Evolutionary conservation across 108 stramenopile species (phyloP).

Genomic region (Seminavis robusta): DNA sequence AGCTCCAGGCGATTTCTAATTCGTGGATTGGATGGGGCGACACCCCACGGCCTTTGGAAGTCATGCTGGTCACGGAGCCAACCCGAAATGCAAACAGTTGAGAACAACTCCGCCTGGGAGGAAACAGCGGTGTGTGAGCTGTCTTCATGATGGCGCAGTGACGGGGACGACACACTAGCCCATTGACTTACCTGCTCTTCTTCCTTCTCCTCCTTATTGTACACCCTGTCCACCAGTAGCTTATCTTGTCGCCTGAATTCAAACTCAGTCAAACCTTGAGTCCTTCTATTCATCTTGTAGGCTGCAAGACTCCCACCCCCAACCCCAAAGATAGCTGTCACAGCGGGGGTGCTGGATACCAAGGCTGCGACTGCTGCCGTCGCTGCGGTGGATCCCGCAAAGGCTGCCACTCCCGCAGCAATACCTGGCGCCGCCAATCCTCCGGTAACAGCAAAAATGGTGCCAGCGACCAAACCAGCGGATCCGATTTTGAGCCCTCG

Average conservation of each 20-base stretch:
- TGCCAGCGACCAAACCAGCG: conserved; percentile 64
- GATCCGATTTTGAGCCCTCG: conserved; percentile 74
- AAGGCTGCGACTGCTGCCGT: conserved; percentile 67
- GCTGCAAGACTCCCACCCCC: conserved; percentile 81
- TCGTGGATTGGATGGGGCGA: conserved; percentile 62
- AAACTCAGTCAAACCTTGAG: conserved; percentile 82
- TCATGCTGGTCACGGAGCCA: conserved; percentile 79
- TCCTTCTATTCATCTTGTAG: conserved; percentile 80
- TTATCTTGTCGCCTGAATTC: conserved; percentile 54
- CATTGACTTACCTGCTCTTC: not conserved
- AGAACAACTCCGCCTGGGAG: conserved; percentile 79
- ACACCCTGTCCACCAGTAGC: conserved; percentile 8
- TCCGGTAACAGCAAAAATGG: conserved; percentile 70
- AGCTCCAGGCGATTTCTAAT: conserved; percentile 57
- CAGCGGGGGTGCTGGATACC: conserved; percentile 71
- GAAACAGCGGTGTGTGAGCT: no score
- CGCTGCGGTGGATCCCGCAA: conserved; percentile 66
- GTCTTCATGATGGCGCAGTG: no score
- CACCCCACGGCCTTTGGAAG: conserved; percentile 87
- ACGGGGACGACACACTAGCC: no score
- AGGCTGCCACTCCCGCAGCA: conserved; percentile 72
- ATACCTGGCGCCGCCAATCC: conserved; percentile 77
- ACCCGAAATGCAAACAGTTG: conserved; percentile 74
- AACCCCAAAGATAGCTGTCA: conserved; percentile 84
- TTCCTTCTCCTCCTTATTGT: not conserved